These are phyloP conservation scores for Lipomyces mesembrius DNA, from an alignment of 805 yeast genomes.

Conservation along the genomic window DNA sequence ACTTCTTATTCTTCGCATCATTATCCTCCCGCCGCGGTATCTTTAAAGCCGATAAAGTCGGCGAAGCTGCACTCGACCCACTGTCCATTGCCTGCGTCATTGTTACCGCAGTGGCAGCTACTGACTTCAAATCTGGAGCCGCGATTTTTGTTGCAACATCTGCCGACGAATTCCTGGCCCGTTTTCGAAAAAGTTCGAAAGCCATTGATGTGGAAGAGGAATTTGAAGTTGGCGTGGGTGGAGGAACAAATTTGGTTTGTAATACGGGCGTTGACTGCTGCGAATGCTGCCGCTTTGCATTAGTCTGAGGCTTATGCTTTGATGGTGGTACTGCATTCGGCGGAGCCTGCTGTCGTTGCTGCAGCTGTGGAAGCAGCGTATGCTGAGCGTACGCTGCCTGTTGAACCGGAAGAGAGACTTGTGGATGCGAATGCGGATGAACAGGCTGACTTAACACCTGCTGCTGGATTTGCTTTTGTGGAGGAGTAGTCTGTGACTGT, in stretches of 20 bases:
- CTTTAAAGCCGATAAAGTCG: not conserved
- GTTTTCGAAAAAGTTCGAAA: not conserved
- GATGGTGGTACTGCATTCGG: not conserved
- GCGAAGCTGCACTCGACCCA: not conserved
- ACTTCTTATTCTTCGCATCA: not conserved
- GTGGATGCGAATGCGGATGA: conserved; percentile 21
- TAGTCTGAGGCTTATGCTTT: not conserved
- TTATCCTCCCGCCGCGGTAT: conserved; percentile 3
- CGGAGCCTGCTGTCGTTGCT: conserved; percentile 25
- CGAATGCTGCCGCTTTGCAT: not conserved
- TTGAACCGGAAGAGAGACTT: conserved; percentile 24
- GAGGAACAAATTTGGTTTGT: not conserved
- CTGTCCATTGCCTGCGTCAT: not conserved
- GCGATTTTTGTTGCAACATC: not conserved
- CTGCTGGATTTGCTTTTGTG: conserved; percentile 12
- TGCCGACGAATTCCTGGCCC: not conserved
- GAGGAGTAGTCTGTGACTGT: conserved; percentile 1
- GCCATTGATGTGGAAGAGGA: not conserved
- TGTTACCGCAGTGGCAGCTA: not conserved
- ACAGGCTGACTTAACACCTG: not conserved
- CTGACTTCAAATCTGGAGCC: not conserved
- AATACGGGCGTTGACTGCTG: not conserved
- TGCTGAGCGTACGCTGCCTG: conserved; percentile 21
- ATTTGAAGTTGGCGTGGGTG: not conserved
- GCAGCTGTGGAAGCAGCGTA: conserved; percentile 17